Evolutionary conservation across 2,329 filamentous ascomycete genomes (phyloP), one percentile per base, ranked within the genome.

Genomic region (Calonectria leucothoes): DNA sequence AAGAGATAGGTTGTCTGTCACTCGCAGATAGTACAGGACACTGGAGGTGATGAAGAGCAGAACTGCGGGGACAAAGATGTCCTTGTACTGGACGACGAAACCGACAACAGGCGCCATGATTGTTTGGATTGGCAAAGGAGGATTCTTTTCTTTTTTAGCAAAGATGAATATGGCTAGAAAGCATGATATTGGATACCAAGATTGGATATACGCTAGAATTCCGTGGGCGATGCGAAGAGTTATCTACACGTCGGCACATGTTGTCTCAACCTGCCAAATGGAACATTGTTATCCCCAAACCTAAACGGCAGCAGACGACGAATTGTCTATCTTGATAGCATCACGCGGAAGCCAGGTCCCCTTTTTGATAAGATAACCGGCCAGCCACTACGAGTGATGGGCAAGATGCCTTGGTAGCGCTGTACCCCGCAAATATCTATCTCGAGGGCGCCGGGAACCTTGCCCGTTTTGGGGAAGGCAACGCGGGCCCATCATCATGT

Each of bases 381-480:
- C 57, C 42, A n/a, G 23, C 42, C 39, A 20, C 15, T 35, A n/a
- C 48, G 23, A 37, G 70, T 33, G 23, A 68, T 51, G 29, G 10
- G 17, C 31, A 29, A 29, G 37, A 23, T 29, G n/a, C 33, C 20
- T 45, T 37, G 55, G 61, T 10, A 48, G 27, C 31, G 23, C 49
- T 59, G 29, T 72, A 74, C 72, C 72, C 72, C 72, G 72, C 72
- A 69, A 42, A 45, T 45, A 20, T 39, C 33, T 49, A 23, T 33
- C 20, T 51, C 15, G 59, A 59, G 25, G 12, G 39, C 17, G 45
- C 33, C 72, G 72, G 72, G 42, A 69, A 66, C 69, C 49, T 20
- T 74, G 57, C 64, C 72, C 72, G 8, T 45, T 66, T 72, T 65
- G 61, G 72, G 72, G 49, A 52, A 72, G 14, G 49, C 45, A 66